These are phyloP conservation scores for Dentiscutata heterogama DNA, from an alignment of 371 early-diverging fungal species.

Conservation along the genomic window DNA sequence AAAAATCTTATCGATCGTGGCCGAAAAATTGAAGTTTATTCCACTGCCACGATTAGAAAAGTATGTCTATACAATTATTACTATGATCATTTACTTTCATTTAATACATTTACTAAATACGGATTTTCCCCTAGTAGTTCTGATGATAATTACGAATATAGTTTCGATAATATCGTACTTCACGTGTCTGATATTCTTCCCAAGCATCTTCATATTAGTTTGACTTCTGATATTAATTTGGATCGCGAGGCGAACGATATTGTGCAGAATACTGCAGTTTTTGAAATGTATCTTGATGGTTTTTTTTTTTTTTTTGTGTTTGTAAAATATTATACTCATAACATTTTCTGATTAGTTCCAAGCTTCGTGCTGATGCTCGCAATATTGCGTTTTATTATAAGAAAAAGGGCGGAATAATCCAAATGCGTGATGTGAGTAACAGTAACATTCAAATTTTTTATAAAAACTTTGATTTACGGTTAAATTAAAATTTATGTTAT, in stretches of 20 bases:
- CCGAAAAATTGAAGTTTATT: constrained; percentile 55
- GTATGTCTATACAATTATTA: constrained; percentile 41
- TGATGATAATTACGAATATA: constrained; percentile 54
- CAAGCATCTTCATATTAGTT: constrained; percentile 52
- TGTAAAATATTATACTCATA: neutral
- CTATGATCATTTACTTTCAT: neutral
- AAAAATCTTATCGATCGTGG: constrained; percentile 53
- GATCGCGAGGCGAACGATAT: constrained; percentile 43
- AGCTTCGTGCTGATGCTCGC: constrained; percentile 51
- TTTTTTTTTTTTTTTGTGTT: neutral
- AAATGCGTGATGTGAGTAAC: constrained; percentile 47
- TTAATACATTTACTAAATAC: neutral
- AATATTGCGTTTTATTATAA: constrained; percentile 54
- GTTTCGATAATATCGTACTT: constrained; percentile 60
- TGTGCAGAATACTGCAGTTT: constrained; percentile 47
- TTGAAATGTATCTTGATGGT: constrained; percentile 32
- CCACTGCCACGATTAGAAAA: constrained; percentile 51
- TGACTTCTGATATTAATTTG: constrained; percentile 54
- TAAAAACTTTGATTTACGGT: neutral
- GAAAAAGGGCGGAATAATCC: constrained; percentile 49
- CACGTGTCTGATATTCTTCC: constrained; percentile 56
- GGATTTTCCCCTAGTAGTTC: constrained; percentile 35
- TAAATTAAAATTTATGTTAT: neutral
- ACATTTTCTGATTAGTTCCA: constrained; percentile 43
- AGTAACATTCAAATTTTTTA: constrained; percentile 1